Evolutionary conservation across 768 basidiomycete species (phyloP).

Genomic region (Lepiota venenata): DNA sequence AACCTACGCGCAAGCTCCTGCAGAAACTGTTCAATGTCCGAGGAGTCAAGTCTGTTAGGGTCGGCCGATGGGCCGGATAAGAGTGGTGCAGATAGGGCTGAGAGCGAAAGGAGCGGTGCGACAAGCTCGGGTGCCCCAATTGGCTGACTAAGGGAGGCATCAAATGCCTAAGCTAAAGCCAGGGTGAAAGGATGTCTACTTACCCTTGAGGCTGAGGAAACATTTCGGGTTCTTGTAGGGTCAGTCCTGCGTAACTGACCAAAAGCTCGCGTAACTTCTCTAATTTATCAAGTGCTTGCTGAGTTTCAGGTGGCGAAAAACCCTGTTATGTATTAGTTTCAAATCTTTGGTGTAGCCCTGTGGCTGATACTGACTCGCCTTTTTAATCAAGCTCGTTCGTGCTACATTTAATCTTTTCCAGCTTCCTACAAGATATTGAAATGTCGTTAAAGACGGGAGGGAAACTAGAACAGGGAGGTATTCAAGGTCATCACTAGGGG

Average conservation of each 20-base stretch:
- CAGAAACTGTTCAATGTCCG: conserved; percentile 77
- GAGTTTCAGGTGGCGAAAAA: conserved; percentile 58
- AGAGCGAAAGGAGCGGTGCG: conserved; percentile 73
- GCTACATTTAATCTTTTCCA: conserved; percentile 84
- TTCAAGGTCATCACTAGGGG: conserved; percentile 66
- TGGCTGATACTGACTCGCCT: conserved; percentile 35
- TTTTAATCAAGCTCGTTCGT: conserved; percentile 54
- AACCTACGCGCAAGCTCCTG: conserved; percentile 82
- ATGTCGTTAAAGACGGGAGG: conserved; percentile 74
- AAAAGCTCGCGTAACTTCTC: conserved; percentile 81
- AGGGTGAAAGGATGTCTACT: conserved; percentile 18
- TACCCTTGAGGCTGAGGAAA: conserved; percentile 87
- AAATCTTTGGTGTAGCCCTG: neutral
- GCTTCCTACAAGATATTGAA: conserved; percentile 86
- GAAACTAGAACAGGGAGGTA: conserved; percentile 72
- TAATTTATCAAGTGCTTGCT: conserved; percentile 57
- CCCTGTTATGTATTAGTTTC: conserved; percentile 32
- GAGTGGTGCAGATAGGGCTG: conserved; percentile 65
- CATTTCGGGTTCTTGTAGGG: conserved; percentile 90
- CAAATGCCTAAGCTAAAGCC: neutral
- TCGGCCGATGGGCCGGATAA: conserved; percentile 42
- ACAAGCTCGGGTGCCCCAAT: conserved; percentile 81
- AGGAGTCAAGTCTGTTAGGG: conserved; percentile 50
- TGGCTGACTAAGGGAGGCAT: conserved; percentile 44
- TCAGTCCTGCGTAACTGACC: conserved; percentile 86